Evolutionary conservation across 2,329 filamentous ascomycete species (phyloP), one percentile per base, ranked within the genome.

Genomic region (Diaporthe nobilis): DNA sequence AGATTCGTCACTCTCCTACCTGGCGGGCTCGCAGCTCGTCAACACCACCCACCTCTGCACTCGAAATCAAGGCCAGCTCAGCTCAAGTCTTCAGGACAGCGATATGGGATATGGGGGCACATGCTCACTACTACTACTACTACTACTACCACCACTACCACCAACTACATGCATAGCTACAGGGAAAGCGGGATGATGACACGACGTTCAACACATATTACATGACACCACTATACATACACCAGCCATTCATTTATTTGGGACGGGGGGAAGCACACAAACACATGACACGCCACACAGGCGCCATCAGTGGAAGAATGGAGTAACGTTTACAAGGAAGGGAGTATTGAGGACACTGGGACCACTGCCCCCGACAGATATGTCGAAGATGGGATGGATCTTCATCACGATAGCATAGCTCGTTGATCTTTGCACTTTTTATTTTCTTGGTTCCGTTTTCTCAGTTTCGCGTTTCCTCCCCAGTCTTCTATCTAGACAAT

Each of bases 401-500:
- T 28, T 20, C 47, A 53, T 53, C n/a, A 39, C 22, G n/a, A 68
- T 42, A 70, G 65, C 47, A 67, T 73, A 67, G 58, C 58, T 68
- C 60, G 58, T 53, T 65, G 15, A 28, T 51, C 34, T 34, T 34
- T 34, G 34, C 34, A 34, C 34, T 1, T 75, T 44, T 28, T 3
- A 17, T 47, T 37, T 61, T 4, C 42, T 44, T 65, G 17, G n/a
- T n/a, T 65, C 44, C 22, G 7, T 34, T n/a, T 60, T 51, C 34
- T 25, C 8, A 8, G 17, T 61, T 22, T 10, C 39, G 55, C 25
- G n/a, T 61, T 37, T 60, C 20, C 57, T 15, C 22, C 49, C 34
- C 51, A 70, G 70, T 75, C 60, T 34, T 67, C 51, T 70, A 58
- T 73, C 71, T 76, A 73, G 58, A 76, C 67, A 72, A 71, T 53